A percentile compares a stretch with the other conserved stretches of the same genome.
Conservation (phyloP, 805 yeast species). For the Wickerhamomyces rabaulensis region DNA sequence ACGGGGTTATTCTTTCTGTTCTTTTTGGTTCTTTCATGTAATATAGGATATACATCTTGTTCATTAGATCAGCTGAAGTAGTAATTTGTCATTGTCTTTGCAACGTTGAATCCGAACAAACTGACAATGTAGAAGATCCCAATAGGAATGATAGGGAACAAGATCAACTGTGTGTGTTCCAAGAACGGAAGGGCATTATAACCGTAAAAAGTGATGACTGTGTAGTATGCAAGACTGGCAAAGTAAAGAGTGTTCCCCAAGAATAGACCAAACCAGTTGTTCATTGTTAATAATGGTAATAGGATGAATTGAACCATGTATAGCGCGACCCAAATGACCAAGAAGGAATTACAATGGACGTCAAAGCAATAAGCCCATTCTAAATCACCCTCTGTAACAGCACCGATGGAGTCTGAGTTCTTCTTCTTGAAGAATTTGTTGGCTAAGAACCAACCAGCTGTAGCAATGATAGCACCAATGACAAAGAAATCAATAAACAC, state of each 20-base stretch:
- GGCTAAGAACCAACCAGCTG: slow-evolving; percentile 68
- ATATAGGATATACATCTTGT: neutral
- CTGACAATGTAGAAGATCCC: slow-evolving; percentile 55
- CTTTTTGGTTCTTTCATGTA: neutral
- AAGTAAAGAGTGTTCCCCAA: slow-evolving; percentile 78
- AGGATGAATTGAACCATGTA: slow-evolving; percentile 71
- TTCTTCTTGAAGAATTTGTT: slow-evolving; percentile 54
- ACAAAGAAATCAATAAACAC: slow-evolving; percentile 77
- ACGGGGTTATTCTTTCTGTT: neutral
- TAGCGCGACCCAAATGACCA: slow-evolving; percentile 70
- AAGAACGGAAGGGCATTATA: slow-evolving; percentile 69
- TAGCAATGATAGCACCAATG: slow-evolving; percentile 63
- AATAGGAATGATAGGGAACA: slow-evolving; percentile 60
- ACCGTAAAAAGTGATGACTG: slow-evolving; percentile 82
- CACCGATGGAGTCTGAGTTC: slow-evolving; percentile 24
- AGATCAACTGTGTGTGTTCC: slow-evolving; percentile 55
- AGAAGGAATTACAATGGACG: slow-evolving; percentile 86
- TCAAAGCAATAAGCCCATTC: slow-evolving; percentile 97
- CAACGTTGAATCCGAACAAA: slow-evolving; percentile 66
- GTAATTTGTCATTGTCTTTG: slow-evolving; percentile 50
- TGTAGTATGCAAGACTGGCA: slow-evolving; percentile 69
- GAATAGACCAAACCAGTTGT: slow-evolving; percentile 61
- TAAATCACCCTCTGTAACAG: slow-evolving; percentile 35
- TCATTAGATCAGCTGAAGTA: slow-evolving; percentile 14
- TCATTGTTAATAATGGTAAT: slow-evolving; percentile 63